Percentiles rank a stretch among this genome's conserved stretches.
Evolutionary conservation across 2,329 filamentous ascomycete species (phyloP).

Genomic region (Pseudopyricularia cyperi): DNA sequence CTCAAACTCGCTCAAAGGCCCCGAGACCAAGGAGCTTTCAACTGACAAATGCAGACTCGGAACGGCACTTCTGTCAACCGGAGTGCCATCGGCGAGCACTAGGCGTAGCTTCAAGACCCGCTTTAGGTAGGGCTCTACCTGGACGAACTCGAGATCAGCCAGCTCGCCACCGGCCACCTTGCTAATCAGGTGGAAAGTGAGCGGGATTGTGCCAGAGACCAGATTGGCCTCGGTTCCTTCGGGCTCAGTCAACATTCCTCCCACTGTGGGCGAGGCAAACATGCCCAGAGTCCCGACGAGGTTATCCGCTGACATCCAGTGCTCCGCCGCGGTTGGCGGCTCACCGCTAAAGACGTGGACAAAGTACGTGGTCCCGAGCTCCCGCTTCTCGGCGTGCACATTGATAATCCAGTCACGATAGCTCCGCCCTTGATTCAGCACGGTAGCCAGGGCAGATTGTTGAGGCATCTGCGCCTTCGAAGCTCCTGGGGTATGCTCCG

Average conservation of each 20-base stretch:
- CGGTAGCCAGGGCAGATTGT: constrained; percentile 1
- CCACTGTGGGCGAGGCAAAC: constrained; percentile 24
- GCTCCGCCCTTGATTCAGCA: constrained; percentile 21
- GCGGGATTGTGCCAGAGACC: constrained; percentile 35
- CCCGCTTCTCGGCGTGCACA: constrained; percentile 46
- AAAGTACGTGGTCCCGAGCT: constrained; percentile 46
- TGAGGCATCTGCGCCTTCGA: neutral
- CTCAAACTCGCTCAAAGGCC: constrained; percentile 17
- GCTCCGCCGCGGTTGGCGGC: constrained; percentile 23
- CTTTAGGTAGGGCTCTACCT: constrained; percentile 27
- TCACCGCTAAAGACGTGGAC: constrained; percentile 58
- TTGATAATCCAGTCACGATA: constrained; percentile 59
- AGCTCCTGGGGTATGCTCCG: neutral
- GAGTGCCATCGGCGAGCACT: constrained; percentile 13
- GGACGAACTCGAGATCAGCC: constrained; percentile 20
- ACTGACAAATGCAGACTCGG: constrained; percentile 21
- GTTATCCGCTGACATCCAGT: constrained; percentile 40
- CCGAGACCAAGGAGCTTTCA: constrained; percentile 22
- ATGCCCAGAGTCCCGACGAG: constrained; percentile 50
- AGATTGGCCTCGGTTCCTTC: constrained; percentile 18
- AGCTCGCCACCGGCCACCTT: constrained; percentile 24
- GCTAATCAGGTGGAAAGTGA: constrained; percentile 34
- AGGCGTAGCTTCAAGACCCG: constrained; percentile 21
- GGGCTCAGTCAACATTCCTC: constrained; percentile 14
- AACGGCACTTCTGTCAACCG: constrained; percentile 15